These are phyloP conservation scores for Didymella keratinophila DNA, from an alignment of 2,329 filamentous ascomycete genomes.

Conservation along the genomic window DNA sequence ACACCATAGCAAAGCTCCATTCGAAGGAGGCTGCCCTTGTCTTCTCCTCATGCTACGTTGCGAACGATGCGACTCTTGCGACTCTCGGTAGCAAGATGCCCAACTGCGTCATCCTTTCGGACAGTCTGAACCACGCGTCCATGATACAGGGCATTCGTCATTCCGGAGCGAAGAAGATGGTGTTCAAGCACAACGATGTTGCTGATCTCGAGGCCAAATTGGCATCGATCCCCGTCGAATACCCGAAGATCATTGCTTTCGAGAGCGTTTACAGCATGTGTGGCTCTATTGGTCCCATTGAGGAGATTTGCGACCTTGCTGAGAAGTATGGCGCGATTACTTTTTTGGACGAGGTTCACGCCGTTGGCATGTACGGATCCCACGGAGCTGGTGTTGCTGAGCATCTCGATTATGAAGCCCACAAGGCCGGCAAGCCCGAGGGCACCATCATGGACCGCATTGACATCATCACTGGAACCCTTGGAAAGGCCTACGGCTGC, in stretches of 20 bases:
- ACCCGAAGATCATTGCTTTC: conserved; percentile 98
- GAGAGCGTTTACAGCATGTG: conserved; percentile 99
- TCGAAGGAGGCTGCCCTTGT: conserved; percentile 91
- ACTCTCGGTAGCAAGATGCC: conserved; percentile 97
- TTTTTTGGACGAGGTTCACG: conserved; percentile 98
- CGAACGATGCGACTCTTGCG: conserved; percentile 95
- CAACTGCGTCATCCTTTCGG: conserved; percentile 96
- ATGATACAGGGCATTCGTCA: conserved; percentile 99
- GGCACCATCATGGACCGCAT: conserved; percentile 95
- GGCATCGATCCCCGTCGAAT: conserved; percentile 80
- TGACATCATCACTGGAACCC: conserved; percentile 96
- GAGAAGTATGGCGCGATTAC: conserved; percentile 98
- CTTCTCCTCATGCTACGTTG: conserved; percentile 97
- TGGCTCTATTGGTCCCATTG: conserved; percentile 94
- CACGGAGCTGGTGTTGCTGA: conserved; percentile 95
- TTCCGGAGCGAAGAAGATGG: conserved; percentile 94
- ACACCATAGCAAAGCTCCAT: conserved; percentile 83
- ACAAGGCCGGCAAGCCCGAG: conserved; percentile 74
- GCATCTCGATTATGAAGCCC: conserved; percentile 92
- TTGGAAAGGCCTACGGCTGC: conserved; percentile 97
- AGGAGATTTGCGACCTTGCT: conserved; percentile 92
- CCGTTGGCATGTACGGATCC: conserved; percentile 98
- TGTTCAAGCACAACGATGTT: conserved; percentile 99
- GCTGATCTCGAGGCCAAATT: conserved; percentile 91
- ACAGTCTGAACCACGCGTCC: conserved; percentile 96